Conservation (phyloP, 768 basidiomycete genomes). For the Kondoa malvinella region DNA sequence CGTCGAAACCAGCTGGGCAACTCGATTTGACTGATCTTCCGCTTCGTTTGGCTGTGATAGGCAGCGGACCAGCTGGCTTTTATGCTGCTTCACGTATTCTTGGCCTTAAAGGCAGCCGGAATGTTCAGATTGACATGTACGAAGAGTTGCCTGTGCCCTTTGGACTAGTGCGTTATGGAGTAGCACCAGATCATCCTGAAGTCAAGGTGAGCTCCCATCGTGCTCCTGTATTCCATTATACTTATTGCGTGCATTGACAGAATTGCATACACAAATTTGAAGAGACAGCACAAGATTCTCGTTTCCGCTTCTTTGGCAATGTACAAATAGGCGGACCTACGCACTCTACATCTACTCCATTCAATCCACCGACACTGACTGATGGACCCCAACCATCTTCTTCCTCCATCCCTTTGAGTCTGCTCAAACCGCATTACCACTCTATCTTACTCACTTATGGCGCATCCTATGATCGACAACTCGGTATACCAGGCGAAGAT, state of each 20-base stretch:
- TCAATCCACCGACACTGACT: constrained; percentile 34
- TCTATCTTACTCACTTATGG: constrained; percentile 78
- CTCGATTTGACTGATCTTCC: constrained; percentile 17
- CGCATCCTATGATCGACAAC: constrained; percentile 46
- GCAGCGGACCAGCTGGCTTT: constrained; percentile 92
- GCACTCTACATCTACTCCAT: constrained; percentile 30
- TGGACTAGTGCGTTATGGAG: constrained; percentile 85
- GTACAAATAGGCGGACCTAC: constrained; percentile 35
- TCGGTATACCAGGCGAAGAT: constrained; percentile 38
- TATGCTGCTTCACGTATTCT: constrained; percentile 81
- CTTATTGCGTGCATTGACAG: constrained; percentile 34
- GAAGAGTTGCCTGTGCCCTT: constrained; percentile 88
- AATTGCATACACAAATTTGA: constrained; percentile 96
- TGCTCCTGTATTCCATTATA: constrained; percentile 7
- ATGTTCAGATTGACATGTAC: constrained; percentile 60
- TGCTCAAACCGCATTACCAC: constrained; percentile 56
- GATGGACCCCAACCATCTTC: constrained; percentile 38
- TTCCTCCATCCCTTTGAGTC: constrained; percentile 41
- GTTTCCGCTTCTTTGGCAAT: constrained; percentile 83
- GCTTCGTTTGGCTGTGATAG: constrained; percentile 71
- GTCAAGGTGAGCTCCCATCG: constrained; percentile 55
- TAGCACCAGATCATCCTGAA: constrained; percentile 96
- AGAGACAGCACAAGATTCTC: constrained; percentile 52
- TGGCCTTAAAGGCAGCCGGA: constrained; percentile 24
- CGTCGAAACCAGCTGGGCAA: neutral